Evolutionary conservation across 2,329 filamentous ascomycete genomes (phyloP).

Genomic region (Colletotrichum sp.): DNA sequence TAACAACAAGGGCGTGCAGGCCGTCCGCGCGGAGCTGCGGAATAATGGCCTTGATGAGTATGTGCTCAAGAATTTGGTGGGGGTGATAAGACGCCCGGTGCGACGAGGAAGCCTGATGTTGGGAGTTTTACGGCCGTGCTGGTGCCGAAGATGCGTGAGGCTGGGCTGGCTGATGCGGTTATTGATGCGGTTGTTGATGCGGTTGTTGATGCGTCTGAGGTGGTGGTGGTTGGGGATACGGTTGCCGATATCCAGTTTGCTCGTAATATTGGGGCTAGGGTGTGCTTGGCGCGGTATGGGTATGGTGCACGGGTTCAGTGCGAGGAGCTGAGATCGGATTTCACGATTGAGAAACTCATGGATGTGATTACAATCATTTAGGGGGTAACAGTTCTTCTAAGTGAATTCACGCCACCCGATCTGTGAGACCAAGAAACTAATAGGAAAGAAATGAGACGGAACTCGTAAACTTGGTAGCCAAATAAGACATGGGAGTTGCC

Average conservation of each 20-base stretch:
- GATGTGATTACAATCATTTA: neutral
- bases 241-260: conserved; percentile 20
- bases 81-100: neutral
- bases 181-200: neutral
- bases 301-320: neutral
- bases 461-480: too few relatives aligned
- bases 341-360: neutral
- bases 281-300: conserved; percentile 19
- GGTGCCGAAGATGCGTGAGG: neutral
- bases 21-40: neutral
- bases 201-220: neutral
- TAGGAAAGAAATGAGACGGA: too few relatives aligned
- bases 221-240: conserved; percentile 23
- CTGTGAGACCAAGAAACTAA: too few relatives aligned
- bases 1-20: neutral
- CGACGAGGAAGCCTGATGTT: neutral
- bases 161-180: neutral
- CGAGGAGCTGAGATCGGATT: neutral
- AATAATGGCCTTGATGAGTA: neutral
- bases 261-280: conserved; percentile 16
- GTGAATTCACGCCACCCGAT: too few relatives aligned
- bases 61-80: neutral
- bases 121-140: neutral
- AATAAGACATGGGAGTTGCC: too few relatives aligned
- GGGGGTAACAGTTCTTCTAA: neutral